These are phyloP conservation scores for Metschnikowia cubensis DNA, from an alignment of 805 yeast species.

Conservation along the genomic window DNA sequence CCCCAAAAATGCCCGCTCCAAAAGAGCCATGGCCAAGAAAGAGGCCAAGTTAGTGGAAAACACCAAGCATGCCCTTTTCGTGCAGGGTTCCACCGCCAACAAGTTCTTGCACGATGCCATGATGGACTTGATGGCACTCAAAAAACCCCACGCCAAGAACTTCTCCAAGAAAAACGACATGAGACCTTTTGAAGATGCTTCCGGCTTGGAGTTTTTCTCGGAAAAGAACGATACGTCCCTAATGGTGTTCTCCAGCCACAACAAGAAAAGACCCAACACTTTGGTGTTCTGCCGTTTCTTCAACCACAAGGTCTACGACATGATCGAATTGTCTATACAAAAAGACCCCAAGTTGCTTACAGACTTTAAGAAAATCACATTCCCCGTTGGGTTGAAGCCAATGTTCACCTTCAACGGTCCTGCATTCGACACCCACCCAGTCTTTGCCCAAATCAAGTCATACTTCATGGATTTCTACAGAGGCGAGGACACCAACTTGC, in stretches of 20 bases:
- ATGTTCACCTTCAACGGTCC: conserved; percentile 92
- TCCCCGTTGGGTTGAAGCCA: conserved; percentile 87
- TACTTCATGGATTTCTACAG: conserved; percentile 87
- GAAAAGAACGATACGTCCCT: conserved; percentile 92
- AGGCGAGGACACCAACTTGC: conserved; percentile 73
- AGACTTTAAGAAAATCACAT: conserved; percentile 79
- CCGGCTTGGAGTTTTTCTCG: conserved; percentile 83
- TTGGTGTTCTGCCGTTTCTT: conserved; percentile 86
- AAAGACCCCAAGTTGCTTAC: conserved; percentile 62
- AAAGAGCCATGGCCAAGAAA: conserved; percentile 85
- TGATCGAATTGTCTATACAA: conserved; percentile 81
- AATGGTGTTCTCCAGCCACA: conserved; percentile 70
- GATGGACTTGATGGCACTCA: conserved; percentile 83
- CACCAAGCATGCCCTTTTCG: conserved; percentile 82
- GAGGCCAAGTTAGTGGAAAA: conserved; percentile 89
- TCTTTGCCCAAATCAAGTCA: conserved; percentile 79
- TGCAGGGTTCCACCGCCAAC: conserved; percentile 82
- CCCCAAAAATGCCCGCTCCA: conserved; percentile 93
- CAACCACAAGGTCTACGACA: conserved; percentile 85
- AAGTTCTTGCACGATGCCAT: conserved; percentile 81
- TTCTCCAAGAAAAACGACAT: conserved; percentile 86
- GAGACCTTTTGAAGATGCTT: conserved; percentile 87
- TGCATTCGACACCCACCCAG: conserved; percentile 85
- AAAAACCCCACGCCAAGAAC: conserved; percentile 86
- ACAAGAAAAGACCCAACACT: conserved; percentile 91